These are phyloP conservation scores for Kalanchoe fedtschenkoi DNA, from an alignment of 164 flowering plant genomes.

Conservation along the genomic window DNA sequence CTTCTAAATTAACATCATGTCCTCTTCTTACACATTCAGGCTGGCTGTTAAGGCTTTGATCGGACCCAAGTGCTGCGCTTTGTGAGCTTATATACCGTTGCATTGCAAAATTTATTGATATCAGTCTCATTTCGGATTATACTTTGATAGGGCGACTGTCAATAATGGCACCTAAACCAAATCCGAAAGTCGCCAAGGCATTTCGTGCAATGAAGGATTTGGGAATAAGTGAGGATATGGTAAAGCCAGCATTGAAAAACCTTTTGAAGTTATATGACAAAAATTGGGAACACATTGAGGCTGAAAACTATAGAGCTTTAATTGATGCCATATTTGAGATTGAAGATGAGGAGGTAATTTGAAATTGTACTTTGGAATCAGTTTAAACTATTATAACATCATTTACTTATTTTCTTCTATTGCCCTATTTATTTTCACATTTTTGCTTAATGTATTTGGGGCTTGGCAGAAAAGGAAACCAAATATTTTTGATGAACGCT, in stretches of 20 bases:
- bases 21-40: neutral
- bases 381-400: neutral
- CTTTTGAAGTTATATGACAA: conserved; percentile 1
- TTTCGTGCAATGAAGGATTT: conserved; percentile 8
- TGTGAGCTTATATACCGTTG: neutral
- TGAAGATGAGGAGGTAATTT: neutral
- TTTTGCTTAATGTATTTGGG: neutral
- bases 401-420: neutral
- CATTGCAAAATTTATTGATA: neutral
- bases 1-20: neutral
- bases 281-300: neutral
- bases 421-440: neutral
- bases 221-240: conserved; percentile 1
- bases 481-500: neutral
- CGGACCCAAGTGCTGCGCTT: neutral
- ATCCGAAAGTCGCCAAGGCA: conserved; percentile 3
- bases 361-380: neutral
- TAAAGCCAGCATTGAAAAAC: conserved; percentile 3
- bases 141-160: neutral
- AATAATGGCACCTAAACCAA: neutral
- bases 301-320: conserved; percentile 5
- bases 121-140: neutral
- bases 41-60: neutral
- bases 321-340: conserved; percentile 4
- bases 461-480: conserved; percentile 6